Evolutionary conservation across 2,329 filamentous ascomycete species (phyloP), one percentile per base, ranked within the genome.

Genomic region (Curvularia lunata): DNA sequence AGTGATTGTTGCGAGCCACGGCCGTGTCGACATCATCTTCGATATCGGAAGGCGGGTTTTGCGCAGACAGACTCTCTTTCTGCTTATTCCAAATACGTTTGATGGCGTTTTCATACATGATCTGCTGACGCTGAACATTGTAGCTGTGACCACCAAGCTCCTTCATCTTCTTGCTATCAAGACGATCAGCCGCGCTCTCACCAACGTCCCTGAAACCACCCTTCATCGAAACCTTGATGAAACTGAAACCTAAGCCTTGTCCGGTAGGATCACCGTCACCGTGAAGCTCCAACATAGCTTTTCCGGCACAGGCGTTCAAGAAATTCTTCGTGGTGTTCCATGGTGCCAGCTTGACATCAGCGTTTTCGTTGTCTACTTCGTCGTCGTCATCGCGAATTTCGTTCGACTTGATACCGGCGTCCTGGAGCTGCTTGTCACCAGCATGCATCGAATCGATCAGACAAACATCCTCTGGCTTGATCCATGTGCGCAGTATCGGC

Each of bases 251-350:
- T 58, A 97, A 88, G 1, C 95, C 95, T 69, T 93, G 90, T 23
- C 92, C 92, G 0, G 94, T 97, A 3, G 95, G 95, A 73, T 99
- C 95, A 54, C 95, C 95, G 64, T 96, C 91, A 19, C 95, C 95
- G 68, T 97, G 93, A 12, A 99, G 84, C 67, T 93, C 90, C 45
- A 99, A 85, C 95, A 99, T 99, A 3, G 95, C 95, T 75, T 99
- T 99, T 58, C 92, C 92, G 59, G 92, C 89, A 48, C 91, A 94
- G 1, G 95, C 95, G 64, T 97, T 91, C 58, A 97, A 85, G 78
- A 99, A 99, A 60, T 96, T 96, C 79, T 97, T 97, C 51, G 92
- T 97, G 0, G 92, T 94, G 68, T 94, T 92, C 95, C 95, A 99
- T 0, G 95, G 95, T 0, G 94, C 92, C 79, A 99, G 87, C 72